Conservation (phyloP, 257 asterid species). For the Fraxinus anomala region DNA sequence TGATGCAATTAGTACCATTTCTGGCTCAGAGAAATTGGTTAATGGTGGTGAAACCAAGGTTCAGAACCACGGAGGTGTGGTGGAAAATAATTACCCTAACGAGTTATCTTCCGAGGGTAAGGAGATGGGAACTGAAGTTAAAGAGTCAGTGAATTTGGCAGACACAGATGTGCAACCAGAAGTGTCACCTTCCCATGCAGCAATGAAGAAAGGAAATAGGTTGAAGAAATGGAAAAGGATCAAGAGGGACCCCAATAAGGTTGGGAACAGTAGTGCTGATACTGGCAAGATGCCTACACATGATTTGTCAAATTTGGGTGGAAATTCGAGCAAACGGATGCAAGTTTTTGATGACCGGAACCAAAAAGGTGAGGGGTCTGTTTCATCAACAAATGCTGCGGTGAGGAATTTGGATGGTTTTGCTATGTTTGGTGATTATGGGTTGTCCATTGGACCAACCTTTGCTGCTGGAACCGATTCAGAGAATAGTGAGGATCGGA, state of each 20-base stretch:
- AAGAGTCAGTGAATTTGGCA: conserved; percentile 5
- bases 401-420: conserved; percentile 43
- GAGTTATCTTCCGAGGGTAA: conserved; percentile 27
- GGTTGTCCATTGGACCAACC: conserved; percentile 31
- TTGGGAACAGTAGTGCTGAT: conserved; percentile 37
- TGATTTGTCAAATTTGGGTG: conserved; percentile 34
- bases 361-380: conserved; percentile 60
- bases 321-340: conserved; percentile 38
- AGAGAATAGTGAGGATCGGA: conserved; percentile 64
- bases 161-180: conserved; percentile 11
- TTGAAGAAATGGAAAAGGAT: conserved; percentile 88
- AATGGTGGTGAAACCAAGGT: conserved; percentile 33
- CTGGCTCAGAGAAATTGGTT: conserved; percentile 24
- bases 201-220: conserved; percentile 49
- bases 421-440: conserved; percentile 37
- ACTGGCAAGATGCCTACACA: conserved; percentile 32
- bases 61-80: conserved; percentile 37
- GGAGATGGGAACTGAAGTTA: conserved; percentile 29
- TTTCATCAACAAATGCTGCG: conserved; percentile 69
- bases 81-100: conserved; percentile 3
- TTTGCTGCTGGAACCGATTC: conserved; percentile 52
- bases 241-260: conserved; percentile 49
- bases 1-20: conserved; percentile 25
- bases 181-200: conserved; percentile 17
- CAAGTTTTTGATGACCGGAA: conserved; percentile 39